Conservation (phyloP, 1,139 yeast species). For the Starmera stellimalicola region DNA sequence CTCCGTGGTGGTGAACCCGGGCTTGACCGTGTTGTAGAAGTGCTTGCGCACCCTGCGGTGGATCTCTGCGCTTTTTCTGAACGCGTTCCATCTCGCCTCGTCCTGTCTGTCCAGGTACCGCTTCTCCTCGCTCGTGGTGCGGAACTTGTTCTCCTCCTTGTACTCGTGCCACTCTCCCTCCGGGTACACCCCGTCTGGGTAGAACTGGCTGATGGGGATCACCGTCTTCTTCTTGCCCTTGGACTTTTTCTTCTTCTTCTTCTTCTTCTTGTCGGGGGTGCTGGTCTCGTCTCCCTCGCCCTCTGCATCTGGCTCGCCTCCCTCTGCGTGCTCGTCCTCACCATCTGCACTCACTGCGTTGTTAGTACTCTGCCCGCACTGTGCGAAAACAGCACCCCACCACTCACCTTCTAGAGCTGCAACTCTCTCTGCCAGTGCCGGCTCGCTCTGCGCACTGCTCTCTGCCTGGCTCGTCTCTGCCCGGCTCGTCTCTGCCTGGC, state of each 20-base stretch:
- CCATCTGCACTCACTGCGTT: background rate
- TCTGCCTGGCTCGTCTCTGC: too few species aligned
- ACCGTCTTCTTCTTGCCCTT: constrained; percentile 39
- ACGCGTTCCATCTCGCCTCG: constrained; percentile 66
- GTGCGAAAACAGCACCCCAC: background rate
- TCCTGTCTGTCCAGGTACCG: constrained; percentile 67
- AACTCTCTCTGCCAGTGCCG: constrained; percentile 2
- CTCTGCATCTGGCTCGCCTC: constrained; percentile 10
- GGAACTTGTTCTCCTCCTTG: constrained; percentile 60
- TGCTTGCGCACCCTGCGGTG: constrained; percentile 85
- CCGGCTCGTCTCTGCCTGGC: too few species aligned
- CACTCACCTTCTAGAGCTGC: constrained; percentile 5
- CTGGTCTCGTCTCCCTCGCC: constrained; percentile 10
- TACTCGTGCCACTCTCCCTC: constrained; percentile 83
- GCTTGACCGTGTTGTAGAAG: constrained; percentile 65
- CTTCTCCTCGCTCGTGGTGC: constrained; percentile 82
- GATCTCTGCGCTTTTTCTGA: constrained; percentile 92
- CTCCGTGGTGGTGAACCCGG: constrained; percentile 89
- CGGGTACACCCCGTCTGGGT: constrained; percentile 71
- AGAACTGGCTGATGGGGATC: constrained; percentile 56
- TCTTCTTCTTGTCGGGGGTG: constrained; percentile 18
- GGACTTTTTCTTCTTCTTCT: constrained; percentile 37
- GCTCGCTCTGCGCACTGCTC: background rate
- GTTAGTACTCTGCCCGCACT: background rate
- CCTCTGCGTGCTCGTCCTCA: constrained; percentile 5